Conservation (phyloP, 2,329 filamentous ascomycete species). For the Penicillium sclerotigenum region DNA sequence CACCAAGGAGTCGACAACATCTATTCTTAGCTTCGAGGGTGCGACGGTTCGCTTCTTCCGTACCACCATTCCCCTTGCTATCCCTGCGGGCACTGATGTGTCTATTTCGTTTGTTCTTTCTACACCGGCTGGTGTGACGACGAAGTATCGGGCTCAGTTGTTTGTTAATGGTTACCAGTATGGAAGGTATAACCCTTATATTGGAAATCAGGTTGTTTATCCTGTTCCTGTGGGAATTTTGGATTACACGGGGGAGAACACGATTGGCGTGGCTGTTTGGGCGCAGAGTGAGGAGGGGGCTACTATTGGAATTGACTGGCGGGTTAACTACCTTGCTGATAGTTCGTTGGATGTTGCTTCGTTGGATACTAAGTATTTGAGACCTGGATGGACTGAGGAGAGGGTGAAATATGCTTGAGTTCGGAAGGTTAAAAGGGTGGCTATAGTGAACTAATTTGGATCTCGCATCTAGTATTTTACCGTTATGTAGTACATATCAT, state of each 20-base stretch:
- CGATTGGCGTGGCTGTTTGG: slow-evolving; percentile 58
- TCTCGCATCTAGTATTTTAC: background rate
- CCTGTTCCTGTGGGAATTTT: slow-evolving; percentile 60
- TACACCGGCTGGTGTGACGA: slow-evolving; percentile 38
- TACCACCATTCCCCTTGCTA: slow-evolving; percentile 49
- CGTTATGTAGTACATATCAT: background rate
- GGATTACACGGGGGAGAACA: slow-evolving; percentile 58
- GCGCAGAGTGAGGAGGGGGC: slow-evolving; percentile 55
- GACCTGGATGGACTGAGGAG: slow-evolving; percentile 50
- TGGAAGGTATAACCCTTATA: slow-evolving; percentile 57
- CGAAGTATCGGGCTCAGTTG: slow-evolving; percentile 52
- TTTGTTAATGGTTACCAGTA: slow-evolving; percentile 67
- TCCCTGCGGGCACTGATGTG: slow-evolving; percentile 54
- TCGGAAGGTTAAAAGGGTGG: too few relatives aligned
- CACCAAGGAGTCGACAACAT: slow-evolving; percentile 15
- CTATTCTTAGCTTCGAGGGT: slow-evolving; percentile 44
- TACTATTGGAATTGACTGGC: slow-evolving; percentile 50
- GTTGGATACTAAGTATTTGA: slow-evolving; percentile 49
- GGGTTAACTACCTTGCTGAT: slow-evolving; percentile 52
- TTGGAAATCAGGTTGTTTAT: slow-evolving; percentile 60
- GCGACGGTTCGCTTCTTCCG: slow-evolving; percentile 58
- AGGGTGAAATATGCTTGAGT: slow-evolving; percentile 37
- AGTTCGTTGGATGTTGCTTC: slow-evolving; percentile 51
- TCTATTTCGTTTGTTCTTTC: slow-evolving; percentile 56
- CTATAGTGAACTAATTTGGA: background rate